A percentile compares a stretch with the other conserved stretches of the same genome.
Evolutionary conservation across 805 yeast genomes (phyloP).

Genomic region (Candida boleticola): DNA sequence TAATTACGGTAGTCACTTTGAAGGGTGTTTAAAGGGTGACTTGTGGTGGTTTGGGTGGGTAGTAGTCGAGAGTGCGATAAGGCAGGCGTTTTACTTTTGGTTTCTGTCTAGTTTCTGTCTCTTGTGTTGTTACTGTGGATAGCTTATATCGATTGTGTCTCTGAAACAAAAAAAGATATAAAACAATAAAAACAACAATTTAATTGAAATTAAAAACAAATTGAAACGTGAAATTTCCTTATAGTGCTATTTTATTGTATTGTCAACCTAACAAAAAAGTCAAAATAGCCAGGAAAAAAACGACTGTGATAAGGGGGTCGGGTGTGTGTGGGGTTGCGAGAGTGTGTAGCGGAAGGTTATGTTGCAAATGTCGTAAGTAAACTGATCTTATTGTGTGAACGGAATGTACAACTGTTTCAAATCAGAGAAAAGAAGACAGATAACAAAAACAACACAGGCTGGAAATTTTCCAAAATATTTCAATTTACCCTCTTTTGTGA

Average conservation of each 20-base stretch:
- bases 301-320: background rate
- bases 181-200: too few relatives aligned
- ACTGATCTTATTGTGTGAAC: background rate
- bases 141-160: too few relatives aligned
- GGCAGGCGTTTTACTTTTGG: too few relatives aligned
- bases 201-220: too few relatives aligned
- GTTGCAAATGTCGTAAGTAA: too few relatives aligned
- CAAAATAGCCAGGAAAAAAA: too few relatives aligned
- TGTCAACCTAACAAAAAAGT: too few relatives aligned
- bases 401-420: background rate
- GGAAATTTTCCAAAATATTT: background rate
- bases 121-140: background rate
- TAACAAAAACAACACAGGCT: background rate
- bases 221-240: too few relatives aligned
- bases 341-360: too few relatives aligned
- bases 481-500: background rate
- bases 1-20: background rate
- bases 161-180: too few relatives aligned
- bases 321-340: background rate
- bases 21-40: background rate
- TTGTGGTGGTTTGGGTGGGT: background rate
- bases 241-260: too few relatives aligned
- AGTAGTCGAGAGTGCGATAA: background rate
- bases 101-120: too few relatives aligned
- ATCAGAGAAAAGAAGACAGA: background rate